Evolutionary conservation across 495 filamentous ascomycete species (phyloP), one percentile per base, ranked within the genome.

Genomic region (Paragyromitra xinjiangensis): DNA sequence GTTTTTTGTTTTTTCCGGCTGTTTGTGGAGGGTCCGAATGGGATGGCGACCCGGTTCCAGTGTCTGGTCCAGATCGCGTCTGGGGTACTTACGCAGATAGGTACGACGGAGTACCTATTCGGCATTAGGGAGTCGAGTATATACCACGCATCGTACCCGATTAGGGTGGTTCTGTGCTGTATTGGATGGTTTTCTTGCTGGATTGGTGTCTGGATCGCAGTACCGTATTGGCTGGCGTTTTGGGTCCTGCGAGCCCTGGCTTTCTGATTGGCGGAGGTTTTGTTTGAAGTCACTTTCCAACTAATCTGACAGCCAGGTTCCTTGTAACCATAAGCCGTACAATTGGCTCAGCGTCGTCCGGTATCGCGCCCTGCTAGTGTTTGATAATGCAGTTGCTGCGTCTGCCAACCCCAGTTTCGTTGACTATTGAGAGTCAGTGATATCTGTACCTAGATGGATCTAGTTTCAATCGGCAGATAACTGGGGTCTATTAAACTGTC

Each of bases 11-110:
- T 44, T 58, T 56, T 53, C 29, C 37, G 65, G 44, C 42, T 74
- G 55, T 61, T 70, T 45, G 70, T 73, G 45, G 73, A 53, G 48
- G 53, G 56, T 50, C 26, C 69, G 69, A 72, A 72, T 72, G 69
- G 69, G 63, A 67, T 62, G 64, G 9, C 12, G 59, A 76, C 73
- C 50, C 59, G 73, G 73, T 66, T 53, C 61, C 42, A 56, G 62
- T 39, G 53, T 71, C 45, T 29, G 26, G 73, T 66, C 68, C 29
- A 73, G 59, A 77, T 77, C 61, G 68, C 59, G 58, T 55, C 73
- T 76, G 67, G 59, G 67, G 67, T 75, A 44, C 48, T 53, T 63
- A 45, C 66, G 45, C 68, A 64, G 73, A 53, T 65, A 58, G 70
- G 69, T 45, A 66, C 42, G 62, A 56, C 59, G 16, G 39, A 77